A percentile compares a stretch with the other conserved stretches of the same genome.
Conservation (phyloP, 2,329 filamentous ascomycete species). For the Sarocladium brachiariae region DNA sequence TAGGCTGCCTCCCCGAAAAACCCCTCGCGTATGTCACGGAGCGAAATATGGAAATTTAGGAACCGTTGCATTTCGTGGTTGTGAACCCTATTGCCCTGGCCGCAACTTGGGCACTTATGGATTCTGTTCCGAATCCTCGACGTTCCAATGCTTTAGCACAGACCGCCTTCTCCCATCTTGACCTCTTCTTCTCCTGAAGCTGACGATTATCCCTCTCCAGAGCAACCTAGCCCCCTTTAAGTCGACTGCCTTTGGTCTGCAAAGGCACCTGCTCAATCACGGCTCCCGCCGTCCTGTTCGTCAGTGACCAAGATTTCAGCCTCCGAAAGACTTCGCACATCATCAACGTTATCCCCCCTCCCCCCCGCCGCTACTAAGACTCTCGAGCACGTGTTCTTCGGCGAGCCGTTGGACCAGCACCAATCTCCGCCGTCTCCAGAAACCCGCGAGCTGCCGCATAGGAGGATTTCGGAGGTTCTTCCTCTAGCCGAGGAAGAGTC, state of each 20-base stretch:
- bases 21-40: not conserved
- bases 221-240: not conserved
- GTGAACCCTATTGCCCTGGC: no score
- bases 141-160: not conserved
- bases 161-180: not conserved
- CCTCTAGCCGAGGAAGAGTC: slow-evolving; percentile 99
- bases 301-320: slow-evolving; percentile 65
- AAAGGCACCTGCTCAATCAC: slow-evolving; percentile 56
- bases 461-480: slow-evolving; percentile 96
- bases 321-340: slow-evolving; percentile 57
- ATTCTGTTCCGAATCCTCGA: not conserved
- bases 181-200: not conserved
- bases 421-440: slow-evolving; percentile 50
- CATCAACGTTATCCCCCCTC: slow-evolving; percentile 59
- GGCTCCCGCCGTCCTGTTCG: slow-evolving; percentile 57
- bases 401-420: slow-evolving; percentile 33
- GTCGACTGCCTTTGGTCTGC: slow-evolving; percentile 56
- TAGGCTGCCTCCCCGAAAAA: not conserved
- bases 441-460: slow-evolving; percentile 97
- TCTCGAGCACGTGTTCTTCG: slow-evolving; percentile 44
- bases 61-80: not conserved
- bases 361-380: slow-evolving; percentile 42
- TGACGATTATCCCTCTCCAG: not conserved
- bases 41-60: not conserved
- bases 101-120: no score